Evolutionary conservation across 108 stramenopile genomes (phyloP).

Genomic region (Discostella stelligeroides): DNA sequence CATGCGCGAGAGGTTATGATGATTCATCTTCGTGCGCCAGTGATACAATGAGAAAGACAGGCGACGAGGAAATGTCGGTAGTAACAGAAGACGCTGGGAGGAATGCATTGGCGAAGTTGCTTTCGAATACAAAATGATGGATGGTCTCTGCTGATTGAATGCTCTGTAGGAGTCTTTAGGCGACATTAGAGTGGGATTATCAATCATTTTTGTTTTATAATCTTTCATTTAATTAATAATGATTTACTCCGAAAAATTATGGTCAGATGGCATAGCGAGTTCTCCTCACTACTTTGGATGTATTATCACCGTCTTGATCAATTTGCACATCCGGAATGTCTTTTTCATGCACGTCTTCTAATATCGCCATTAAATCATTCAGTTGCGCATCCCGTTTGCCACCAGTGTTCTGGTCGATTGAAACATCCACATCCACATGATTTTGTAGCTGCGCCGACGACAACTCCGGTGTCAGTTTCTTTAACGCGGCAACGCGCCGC

Average conservation of each 20-base stretch:
- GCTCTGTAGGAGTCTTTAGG: no score
- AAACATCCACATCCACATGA: background rate
- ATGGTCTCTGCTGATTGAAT: no score
- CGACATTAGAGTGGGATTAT: no score
- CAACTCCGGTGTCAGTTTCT: background rate
- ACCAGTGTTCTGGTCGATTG: background rate
- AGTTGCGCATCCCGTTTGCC: constrained; percentile 7
- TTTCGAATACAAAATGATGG: constrained; percentile 6
- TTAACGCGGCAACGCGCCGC: constrained; percentile 27
- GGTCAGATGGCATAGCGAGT: constrained; percentile 46
- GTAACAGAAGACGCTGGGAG: constrained; percentile 5
- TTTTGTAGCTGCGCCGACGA: no score
- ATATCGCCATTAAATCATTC: no score
- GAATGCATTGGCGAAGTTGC: constrained; percentile 13
- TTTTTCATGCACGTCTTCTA: no score
- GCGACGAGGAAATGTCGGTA: constrained; percentile 8
- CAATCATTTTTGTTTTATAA: no score
- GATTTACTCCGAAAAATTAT: background rate
- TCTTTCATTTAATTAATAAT: no score
- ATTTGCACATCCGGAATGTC: no score
- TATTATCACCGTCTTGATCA: no score
- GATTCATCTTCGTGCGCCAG: constrained; percentile 1
- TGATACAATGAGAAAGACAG: background rate
- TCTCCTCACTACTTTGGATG: no score
- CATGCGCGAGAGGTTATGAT: background rate